These are phyloP conservation scores for Melastoma candidum DNA, from an alignment of 441 rosid genomes.

Conservation along the genomic window DNA sequence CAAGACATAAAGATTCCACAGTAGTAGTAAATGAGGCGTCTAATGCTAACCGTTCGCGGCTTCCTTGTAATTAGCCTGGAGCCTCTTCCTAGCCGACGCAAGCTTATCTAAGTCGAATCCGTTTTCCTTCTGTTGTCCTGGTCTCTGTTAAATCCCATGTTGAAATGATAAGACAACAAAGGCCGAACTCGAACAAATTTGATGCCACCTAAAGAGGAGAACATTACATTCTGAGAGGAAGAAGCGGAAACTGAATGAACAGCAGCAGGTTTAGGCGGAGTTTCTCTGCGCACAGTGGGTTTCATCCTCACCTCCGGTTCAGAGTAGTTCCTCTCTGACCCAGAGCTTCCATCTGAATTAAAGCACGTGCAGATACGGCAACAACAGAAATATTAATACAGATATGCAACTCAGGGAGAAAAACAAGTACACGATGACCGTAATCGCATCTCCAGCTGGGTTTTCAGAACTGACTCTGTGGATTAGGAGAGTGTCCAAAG, in stretches of 20 bases:
- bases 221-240: slow-evolving; percentile 38
- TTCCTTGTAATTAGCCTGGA: slow-evolving; percentile 74
- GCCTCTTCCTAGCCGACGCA: slow-evolving; percentile 76
- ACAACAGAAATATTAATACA: slow-evolving; percentile 16
- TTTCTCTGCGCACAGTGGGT: slow-evolving; percentile 38
- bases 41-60: slow-evolving; percentile 69
- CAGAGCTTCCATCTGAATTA: slow-evolving; percentile 63
- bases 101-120: slow-evolving; percentile 53
- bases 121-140: slow-evolving; percentile 43
- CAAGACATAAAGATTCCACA: not conserved
- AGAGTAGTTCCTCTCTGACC: slow-evolving; percentile 58
- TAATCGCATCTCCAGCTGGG: slow-evolving; percentile 25
- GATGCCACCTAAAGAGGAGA: not conserved
- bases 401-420: not conserved
- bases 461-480: slow-evolving; percentile 48
- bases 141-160: slow-evolving; percentile 40
- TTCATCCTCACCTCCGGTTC: slow-evolving; percentile 64
- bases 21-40: not conserved
- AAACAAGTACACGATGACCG: not conserved
- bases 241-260: slow-evolving; percentile 27
- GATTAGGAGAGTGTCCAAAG: slow-evolving; percentile 56
- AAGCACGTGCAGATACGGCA: slow-evolving; percentile 3
- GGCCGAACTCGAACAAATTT: not conserved
- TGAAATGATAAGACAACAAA: slow-evolving; percentile 2
- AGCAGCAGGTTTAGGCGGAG: slow-evolving; percentile 31